Conservation (phyloP, 495 filamentous ascomycete genomes). For the Corynascus novoguineensis region DNA sequence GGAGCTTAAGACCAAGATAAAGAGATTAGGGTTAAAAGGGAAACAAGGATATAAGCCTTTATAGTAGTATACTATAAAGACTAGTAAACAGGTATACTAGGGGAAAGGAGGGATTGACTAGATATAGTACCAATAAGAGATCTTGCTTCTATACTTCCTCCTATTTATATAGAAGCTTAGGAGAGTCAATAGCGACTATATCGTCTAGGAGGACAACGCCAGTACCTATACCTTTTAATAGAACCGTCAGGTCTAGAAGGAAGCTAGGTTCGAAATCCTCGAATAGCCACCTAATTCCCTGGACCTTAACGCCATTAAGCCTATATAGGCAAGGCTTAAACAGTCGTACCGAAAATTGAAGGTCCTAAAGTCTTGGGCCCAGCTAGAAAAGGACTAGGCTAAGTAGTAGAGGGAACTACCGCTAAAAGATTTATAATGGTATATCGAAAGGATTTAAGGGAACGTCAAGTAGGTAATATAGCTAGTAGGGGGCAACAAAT, state of each 20-base stretch:
- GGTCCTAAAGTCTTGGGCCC: background rate
- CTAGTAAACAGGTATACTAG: constrained; percentile 2
- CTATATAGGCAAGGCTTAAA: constrained; percentile 1
- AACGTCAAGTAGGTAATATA: background rate
- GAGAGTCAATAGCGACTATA: constrained; percentile 1
- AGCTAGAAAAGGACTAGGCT: background rate
- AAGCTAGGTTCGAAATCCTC: background rate
- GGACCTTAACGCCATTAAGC: constrained; percentile 11
- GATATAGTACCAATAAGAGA: constrained; percentile 8
- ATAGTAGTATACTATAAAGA: constrained; percentile 5
- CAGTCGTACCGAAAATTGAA: background rate
- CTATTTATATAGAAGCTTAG: constrained; percentile 2
- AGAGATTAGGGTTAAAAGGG: background rate
- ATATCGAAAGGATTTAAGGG: background rate
- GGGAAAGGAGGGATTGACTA: constrained; percentile 8
- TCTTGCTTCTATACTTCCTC: background rate
- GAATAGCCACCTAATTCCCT: constrained; percentile 6
- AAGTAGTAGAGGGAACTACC: background rate
- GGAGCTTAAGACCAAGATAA: background rate
- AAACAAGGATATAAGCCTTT: background rate
- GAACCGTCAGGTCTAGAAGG: constrained; percentile 2
- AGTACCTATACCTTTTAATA: background rate
- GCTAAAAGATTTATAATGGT: background rate
- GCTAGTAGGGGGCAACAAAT: background rate
- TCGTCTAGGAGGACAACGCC: constrained; percentile 10